Conservation (phyloP, 2,329 filamentous ascomycete genomes). For the Ambrosiella xylebori region DNA sequence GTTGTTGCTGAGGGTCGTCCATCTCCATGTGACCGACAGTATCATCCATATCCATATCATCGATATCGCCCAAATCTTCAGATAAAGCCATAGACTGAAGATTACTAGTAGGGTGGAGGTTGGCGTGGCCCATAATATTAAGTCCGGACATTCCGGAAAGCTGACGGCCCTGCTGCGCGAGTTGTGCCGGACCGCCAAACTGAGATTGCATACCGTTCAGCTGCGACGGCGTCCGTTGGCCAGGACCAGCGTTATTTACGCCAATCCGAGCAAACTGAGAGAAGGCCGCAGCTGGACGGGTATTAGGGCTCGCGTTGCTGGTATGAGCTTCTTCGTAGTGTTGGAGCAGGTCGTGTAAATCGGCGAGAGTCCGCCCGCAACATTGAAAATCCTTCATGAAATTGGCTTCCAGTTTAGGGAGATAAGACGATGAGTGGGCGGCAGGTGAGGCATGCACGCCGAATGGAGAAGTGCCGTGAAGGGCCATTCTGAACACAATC, state of each 20-base stretch:
- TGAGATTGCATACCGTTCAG: conserved; percentile 8
- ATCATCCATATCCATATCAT: conserved; percentile 96
- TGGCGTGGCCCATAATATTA: conserved; percentile 19
- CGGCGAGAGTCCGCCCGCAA: conserved; percentile 76
- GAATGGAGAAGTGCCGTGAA: conserved; percentile 92
- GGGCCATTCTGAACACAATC: conserved; percentile 53
- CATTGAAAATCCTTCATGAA: conserved; percentile 97
- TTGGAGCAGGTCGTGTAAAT: conserved; percentile 83
- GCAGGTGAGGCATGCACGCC: conserved; percentile 70
- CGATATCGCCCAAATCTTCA: conserved; percentile 67
- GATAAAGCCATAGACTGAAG: conserved; percentile 18
- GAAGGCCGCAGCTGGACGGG: conserved; percentile 24
- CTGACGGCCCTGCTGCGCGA: conserved; percentile 14
- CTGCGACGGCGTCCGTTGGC: background rate
- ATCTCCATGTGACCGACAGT: conserved; percentile 49
- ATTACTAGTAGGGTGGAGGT: conserved; percentile 27
- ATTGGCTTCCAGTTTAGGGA: conserved; percentile 89
- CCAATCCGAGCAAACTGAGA: conserved; percentile 21
- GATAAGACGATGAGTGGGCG: conserved; percentile 88
- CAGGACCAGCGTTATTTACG: background rate
- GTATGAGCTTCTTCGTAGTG: conserved; percentile 95
- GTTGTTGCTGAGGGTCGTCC: conserved; percentile 34
- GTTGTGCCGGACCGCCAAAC: conserved; percentile 12
- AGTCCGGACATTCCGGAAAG: conserved; percentile 11
- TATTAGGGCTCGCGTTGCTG: conserved; percentile 28